Evolutionary conservation across 345 rosid species (phyloP), one percentile per base, ranked within the genome.

Genomic region (Arabidopsis thaliana): DNA sequence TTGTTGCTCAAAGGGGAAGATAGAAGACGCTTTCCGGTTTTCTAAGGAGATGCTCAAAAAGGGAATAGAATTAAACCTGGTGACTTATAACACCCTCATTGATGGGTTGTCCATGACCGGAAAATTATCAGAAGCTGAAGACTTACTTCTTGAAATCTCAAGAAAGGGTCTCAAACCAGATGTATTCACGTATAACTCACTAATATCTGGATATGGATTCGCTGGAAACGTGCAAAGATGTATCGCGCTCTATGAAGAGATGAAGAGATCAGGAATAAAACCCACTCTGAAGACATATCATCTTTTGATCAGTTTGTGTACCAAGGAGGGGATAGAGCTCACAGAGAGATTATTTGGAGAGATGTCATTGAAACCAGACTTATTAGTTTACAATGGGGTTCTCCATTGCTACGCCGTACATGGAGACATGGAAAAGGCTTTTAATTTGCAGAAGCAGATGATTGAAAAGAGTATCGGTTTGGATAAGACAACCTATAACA

Each of bases 41-140:
- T 85, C 87, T 71, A 84, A 86, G 70, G 88, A 89, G 81, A 91
- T 91, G 98, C 61, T 66, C 44, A 77, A 74, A 75, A 70, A 33
- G 69, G 89, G 76, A 59, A 74, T 84, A 16, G 22, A 46, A 37
- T 84, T 85, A 12, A 87, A 91, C n/a, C 57, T 93, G 63, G 87
- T 88, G 40, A 93, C 97, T 8, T 93, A 87, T 78, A 91, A 93
- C 75, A 73, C 86, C 22, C 89, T 93, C 49, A 86, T 91, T 58
- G 75, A 83, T 32, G 94, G 96, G 45, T 81, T 93, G 38, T 85
- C 91, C 83, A 87, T 84, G 78, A 78, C 25, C 32, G 85, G 86
- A 30, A 86, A 71, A 79, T 42, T 86, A 69, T 33, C 8, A 8
- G 91, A 88, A 80, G 97, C 93, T 30, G 96, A 93, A 81, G 85